Evolutionary conservation across 2,329 filamentous ascomycete species (phyloP).

Genomic region (Cytospora chrysosperma): DNA sequence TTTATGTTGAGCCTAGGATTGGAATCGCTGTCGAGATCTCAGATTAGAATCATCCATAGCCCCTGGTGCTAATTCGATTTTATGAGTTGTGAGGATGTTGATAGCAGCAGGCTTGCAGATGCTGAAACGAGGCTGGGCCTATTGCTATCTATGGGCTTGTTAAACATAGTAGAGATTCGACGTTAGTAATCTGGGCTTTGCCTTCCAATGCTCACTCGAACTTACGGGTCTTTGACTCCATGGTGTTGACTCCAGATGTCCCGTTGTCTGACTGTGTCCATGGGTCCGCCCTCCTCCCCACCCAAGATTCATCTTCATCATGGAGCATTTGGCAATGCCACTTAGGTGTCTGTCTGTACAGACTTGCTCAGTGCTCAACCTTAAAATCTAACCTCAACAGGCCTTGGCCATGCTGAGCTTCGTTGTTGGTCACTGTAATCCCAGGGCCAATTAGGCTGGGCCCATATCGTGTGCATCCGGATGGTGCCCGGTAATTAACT

Average conservation of each 20-base stretch:
- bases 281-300: neutral
- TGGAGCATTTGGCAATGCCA: neutral
- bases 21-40: neutral
- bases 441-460: too few relatives aligned
- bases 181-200: neutral
- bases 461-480: neutral
- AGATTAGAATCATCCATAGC: neutral
- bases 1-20: neutral
- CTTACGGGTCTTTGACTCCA: too few relatives aligned
- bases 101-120: neutral
- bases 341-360: neutral
- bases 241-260: too few relatives aligned
- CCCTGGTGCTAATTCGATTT: neutral
- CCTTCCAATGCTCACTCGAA: too few relatives aligned
- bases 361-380: conserved; percentile 1
- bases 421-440: conserved; percentile 1
- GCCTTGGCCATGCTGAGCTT: conserved; percentile 6
- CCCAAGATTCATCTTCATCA: too few relatives aligned
- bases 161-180: too few relatives aligned
- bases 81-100: neutral
- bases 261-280: neutral
- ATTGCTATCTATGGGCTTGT: too few relatives aligned
- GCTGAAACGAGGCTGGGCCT: neutral
- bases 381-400: conserved; percentile 6
- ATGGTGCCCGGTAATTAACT: too few relatives aligned